Evolutionary conservation across 352 stramenopile genomes (phyloP), one percentile per base, ranked within the genome.

Genomic region (Phytophthora cryptogea): DNA sequence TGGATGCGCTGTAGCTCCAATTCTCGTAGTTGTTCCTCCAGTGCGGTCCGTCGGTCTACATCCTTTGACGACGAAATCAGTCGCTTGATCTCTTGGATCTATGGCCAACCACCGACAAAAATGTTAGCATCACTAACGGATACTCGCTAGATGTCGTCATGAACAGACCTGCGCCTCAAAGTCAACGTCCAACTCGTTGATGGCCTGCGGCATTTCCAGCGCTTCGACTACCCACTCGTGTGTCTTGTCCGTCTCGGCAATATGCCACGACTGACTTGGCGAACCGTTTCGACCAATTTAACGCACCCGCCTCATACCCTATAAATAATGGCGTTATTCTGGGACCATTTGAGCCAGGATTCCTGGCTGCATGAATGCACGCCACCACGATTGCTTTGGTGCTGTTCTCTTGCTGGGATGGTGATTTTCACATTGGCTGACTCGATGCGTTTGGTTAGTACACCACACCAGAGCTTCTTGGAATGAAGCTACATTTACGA

Each of bases 61-160:
- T 92, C 84, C 7, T 73, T 87, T 11, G 84, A 86, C 8, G 82
- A 78, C 28, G 82, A 89, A 59, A 94, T 83, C 17, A 94, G 62
- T 10, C 82, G 80, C 47, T 76, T 82, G 45, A 92, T 89, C 77
- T 94, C 82, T 45, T 88, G 70, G 53, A 90, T 89, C 84, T 90
- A 47, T 23, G 36, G 4, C 11, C 35, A 28, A 42, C 5, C 1
- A 45, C 20, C 26, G 20, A 43, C 2, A n/a, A 42, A 33, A 39
- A 35, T 23, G n/a, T 68, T 43, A 57, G 42, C 33, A 54, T 17
- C 35, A 55, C 6, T 16, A 39, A 6, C 9, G 13, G 39, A 11
- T 7, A 27, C 0, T 59, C 8, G 11, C 16, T 16, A 20, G 13
- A 5, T 9, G 2, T 4, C 9, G n/a, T 3, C 26, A 35, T 17